Evolutionary conservation across 2,329 filamentous ascomycete genomes (phyloP).

Genomic region (Harringtonia lauricola): DNA sequence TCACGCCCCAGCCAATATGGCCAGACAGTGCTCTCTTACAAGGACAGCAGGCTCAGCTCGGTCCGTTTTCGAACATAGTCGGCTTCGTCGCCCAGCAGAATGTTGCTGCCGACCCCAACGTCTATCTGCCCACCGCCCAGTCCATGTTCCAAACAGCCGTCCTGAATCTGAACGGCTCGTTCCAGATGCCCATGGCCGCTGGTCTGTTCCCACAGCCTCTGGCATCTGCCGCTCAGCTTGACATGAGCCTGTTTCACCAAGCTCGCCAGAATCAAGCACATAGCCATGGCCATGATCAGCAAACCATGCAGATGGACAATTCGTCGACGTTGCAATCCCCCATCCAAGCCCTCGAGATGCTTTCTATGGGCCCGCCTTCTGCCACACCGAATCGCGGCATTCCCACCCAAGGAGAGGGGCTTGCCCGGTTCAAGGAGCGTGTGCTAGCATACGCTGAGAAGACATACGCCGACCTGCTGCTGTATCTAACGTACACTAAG

Average conservation of each 20-base stretch:
- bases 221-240: not conserved
- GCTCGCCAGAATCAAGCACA: not conserved
- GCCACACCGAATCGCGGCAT: not conserved
- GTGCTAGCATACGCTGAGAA: slow-evolving; percentile 59
- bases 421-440: slow-evolving; percentile 51
- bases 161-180: slow-evolving; percentile 3
- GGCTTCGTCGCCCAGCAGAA: slow-evolving; percentile 25
- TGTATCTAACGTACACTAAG: slow-evolving; percentile 50
- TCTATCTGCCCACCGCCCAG: slow-evolving; percentile 19
- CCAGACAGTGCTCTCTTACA: slow-evolving; percentile 21
- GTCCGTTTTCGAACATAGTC: slow-evolving; percentile 14
- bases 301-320: slow-evolving; percentile 16
- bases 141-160: slow-evolving; percentile 10
- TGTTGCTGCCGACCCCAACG: slow-evolving; percentile 18
- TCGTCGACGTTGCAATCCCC: slow-evolving; percentile 15
- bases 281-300: not conserved
- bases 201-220: not conserved
- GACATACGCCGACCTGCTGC: slow-evolving; percentile 60
- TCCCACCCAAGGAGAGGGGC: slow-evolving; percentile 9
- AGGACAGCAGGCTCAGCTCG: slow-evolving; percentile 20
- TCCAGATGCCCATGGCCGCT: slow-evolving; percentile 1
- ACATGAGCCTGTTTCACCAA: not conserved
- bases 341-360: slow-evolving; percentile 14
- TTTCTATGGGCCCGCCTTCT: slow-evolving; percentile 9
- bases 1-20: slow-evolving; percentile 26